A percentile compares a stretch with the other conserved stretches of the same genome.
Conservation (phyloP, 148 eudicot genomes). For the Vaccinium corymbosum region DNA sequence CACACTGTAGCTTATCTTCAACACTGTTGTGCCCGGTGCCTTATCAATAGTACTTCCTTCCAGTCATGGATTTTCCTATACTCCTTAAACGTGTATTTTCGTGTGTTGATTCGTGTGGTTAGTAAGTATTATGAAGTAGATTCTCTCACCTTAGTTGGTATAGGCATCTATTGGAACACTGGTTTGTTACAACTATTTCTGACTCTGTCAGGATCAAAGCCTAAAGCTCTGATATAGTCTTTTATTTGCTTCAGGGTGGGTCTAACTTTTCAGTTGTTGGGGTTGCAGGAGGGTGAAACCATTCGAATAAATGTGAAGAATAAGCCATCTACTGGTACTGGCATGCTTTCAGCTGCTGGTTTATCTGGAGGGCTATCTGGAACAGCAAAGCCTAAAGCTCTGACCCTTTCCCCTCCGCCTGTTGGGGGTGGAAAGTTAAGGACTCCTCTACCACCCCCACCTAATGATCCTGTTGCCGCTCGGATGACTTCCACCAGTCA, state of each 20-base stretch:
- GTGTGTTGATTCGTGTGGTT: background rate
- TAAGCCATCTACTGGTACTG: slow-evolving; percentile 71
- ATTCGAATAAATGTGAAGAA: slow-evolving; percentile 94
- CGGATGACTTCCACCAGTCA: slow-evolving; percentile 50
- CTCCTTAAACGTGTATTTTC: background rate
- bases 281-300: slow-evolving; percentile 92
- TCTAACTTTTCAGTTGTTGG: slow-evolving; percentile 5
- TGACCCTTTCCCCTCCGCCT: slow-evolving; percentile 83
- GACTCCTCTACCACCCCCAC: slow-evolving; percentile 92
- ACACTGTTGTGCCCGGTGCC: background rate
- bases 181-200: background rate
- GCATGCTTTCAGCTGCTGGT: slow-evolving; percentile 84
- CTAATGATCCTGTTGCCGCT: slow-evolving; percentile 82
- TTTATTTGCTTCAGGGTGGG: slow-evolving; percentile 2
- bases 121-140: background rate
- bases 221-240: background rate
- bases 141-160: background rate
- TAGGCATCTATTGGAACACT: background rate
- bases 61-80: background rate
- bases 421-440: slow-evolving; percentile 56
- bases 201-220: background rate
- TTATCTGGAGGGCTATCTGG: slow-evolving; percentile 45
- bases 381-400: slow-evolving; percentile 52
- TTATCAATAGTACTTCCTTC: background rate
- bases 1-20: background rate